Evolutionary conservation across 495 filamentous ascomycete species (phyloP), one percentile per base, ranked within the genome.

Genomic region (Xylaria grammica): DNA sequence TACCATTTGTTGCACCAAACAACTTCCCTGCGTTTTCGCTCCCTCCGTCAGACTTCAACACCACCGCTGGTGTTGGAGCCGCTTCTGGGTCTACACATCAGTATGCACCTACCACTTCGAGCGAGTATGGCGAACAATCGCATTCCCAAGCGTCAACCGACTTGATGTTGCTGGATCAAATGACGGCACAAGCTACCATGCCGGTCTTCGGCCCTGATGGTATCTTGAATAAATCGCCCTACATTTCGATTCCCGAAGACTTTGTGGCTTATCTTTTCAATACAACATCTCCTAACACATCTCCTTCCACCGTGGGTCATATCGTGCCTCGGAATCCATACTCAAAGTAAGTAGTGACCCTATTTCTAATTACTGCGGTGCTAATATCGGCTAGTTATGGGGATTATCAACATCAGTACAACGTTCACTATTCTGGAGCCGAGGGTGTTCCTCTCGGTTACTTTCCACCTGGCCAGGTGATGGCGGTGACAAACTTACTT

Each of bases 201-300:
- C 91, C 94, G 8, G 87, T 96, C 27, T 97, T 96, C 75, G 92
- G 91, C 15, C 87, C 84, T 34, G 92, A 97, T 60, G 88, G 86
- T 15, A 65, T 86, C 62, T 82, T 92, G 65, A 92, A 89, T 65
- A 89, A 93, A 52, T 97, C 94, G 5, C 94, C 95, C 11, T 93
- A 90, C 69, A 78, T 87, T 50, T 89, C 89, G 19, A 92, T 97
- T 79, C 89, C 92, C 8, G 94, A 97, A 69, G 93, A 96, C 73
- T 97, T 97, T 74, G 88, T 94, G 34, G 90, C 91, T 19, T 97
- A 91, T 84, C 79, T 97, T 24, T 97, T 98, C 78, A 94, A 90
- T 71, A 91, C 90, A 3, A 68, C 78, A 38, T 74, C 73, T 7
- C 75, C 75, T 17, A 72, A 78, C 30, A 72, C 71, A 13, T 82